A percentile compares a stretch with the other conserved stretches of the same genome.
These are phyloP conservation scores for Paramecium tetraurelia DNA, from an alignment of 73 alveolate genomes.

Conservation along the genomic window DNA sequence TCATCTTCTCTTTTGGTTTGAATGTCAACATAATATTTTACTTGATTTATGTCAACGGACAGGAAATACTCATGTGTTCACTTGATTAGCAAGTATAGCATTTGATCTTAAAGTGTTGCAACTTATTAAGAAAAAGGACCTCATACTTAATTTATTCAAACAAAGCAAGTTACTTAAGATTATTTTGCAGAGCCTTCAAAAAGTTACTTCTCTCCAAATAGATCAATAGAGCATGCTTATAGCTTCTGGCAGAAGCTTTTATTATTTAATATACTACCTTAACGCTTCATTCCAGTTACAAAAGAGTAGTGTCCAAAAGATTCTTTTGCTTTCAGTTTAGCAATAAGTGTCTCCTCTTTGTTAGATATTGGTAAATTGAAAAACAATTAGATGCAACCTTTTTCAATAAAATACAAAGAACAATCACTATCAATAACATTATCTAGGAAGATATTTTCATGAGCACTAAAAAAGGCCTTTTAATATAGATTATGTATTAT, in stretches of 20 bases:
- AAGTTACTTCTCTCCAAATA: conserved; percentile 34
- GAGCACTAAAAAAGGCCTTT: background rate
- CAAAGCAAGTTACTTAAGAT: background rate
- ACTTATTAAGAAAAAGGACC: background rate
- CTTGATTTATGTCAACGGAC: conserved; percentile 21
- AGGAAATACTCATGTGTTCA: conserved; percentile 27
- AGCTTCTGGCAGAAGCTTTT: conserved; percentile 37
- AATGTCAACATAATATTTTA: background rate
- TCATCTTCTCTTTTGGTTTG: background rate
- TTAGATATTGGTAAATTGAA: background rate
- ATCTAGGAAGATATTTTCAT: background rate
- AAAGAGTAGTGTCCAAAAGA: conserved; percentile 51
- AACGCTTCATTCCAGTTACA: conserved; percentile 49
- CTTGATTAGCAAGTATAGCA: background rate
- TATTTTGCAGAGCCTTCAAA: background rate
- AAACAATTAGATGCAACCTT: conserved; percentile 34
- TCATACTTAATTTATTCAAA: conserved; percentile 31
- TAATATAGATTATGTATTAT: background rate
- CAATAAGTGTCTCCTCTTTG: background rate
- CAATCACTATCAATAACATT: background rate
- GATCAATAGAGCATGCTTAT: background rate
- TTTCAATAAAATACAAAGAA: conserved; percentile 34
- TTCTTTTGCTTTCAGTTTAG: conserved; percentile 32
- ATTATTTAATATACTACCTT: background rate
- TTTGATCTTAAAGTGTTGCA: background rate